Evolutionary conservation across 2,329 filamentous ascomycete genomes (phyloP).

Genomic region (Cladophialophora carrionii): DNA sequence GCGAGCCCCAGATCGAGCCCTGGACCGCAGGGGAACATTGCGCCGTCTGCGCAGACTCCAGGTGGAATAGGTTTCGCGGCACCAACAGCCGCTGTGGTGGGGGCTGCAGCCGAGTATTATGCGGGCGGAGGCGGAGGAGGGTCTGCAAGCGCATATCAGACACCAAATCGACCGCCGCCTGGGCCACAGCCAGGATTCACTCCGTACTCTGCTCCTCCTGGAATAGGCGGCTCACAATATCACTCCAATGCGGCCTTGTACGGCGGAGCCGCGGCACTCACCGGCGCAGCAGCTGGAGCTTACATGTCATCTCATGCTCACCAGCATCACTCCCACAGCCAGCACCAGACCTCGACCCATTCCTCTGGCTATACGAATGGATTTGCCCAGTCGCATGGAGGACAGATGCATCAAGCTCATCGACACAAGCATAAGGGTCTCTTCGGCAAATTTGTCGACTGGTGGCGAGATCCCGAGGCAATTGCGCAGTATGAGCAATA

Average conservation of each 20-base stretch:
- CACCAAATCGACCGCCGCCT: constrained; percentile 28
- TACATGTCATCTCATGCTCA: constrained; percentile 47
- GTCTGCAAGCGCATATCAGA: constrained; percentile 17
- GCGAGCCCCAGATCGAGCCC: constrained; percentile 40
- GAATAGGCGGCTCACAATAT: constrained; percentile 17
- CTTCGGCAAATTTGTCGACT: constrained; percentile 60
- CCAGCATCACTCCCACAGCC: constrained; percentile 42
- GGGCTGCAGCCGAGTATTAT: constrained; percentile 32
- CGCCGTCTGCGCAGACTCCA: background rate
- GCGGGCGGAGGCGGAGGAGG: constrained; percentile 11
- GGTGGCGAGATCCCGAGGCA: constrained; percentile 67
- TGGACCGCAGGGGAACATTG: constrained; percentile 3
- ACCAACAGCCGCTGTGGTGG: constrained; percentile 18
- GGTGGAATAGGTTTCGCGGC: background rate
- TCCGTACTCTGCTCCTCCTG: constrained; percentile 31
- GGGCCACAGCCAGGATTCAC: constrained; percentile 38
- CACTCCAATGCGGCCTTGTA: constrained; percentile 42
- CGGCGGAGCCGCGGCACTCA: constrained; percentile 44
- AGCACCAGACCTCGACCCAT: constrained; percentile 40
- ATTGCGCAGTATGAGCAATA: constrained; percentile 69
- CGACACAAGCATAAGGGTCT: constrained; percentile 60
- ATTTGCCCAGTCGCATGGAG: constrained; percentile 1
- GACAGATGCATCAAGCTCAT: constrained; percentile 34
- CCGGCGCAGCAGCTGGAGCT: constrained; percentile 48
- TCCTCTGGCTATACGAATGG: background rate